A percentile compares a stretch with the other conserved stretches of the same genome.
Conservation (phyloP, 257 asterid species). For the Fraxinus anomala region DNA sequence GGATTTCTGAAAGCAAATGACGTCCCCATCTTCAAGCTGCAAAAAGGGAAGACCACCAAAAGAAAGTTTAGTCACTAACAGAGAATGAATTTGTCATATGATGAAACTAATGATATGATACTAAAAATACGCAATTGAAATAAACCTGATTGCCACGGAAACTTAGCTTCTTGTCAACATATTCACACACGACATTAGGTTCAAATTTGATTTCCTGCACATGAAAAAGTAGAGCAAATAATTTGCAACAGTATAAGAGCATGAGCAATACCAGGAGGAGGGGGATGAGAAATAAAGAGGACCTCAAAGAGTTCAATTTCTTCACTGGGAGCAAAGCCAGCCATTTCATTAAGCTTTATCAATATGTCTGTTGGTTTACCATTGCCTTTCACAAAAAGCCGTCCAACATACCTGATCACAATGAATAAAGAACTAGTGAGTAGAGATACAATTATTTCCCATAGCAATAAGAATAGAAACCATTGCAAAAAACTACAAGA, state of each 20-base stretch:
- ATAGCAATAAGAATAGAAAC: neutral
- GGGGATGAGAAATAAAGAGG: neutral
- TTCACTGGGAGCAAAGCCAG: constrained; percentile 70
- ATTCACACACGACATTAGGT: constrained; percentile 79
- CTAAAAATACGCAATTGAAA: constrained; percentile 2
- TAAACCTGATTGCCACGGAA: constrained; percentile 66
- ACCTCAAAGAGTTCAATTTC: constrained; percentile 86
- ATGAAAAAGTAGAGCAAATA: constrained; percentile 18
- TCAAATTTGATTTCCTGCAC: constrained; percentile 77
- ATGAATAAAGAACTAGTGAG: constrained; percentile 13
- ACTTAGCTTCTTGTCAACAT: constrained; percentile 54
- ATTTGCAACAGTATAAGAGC: neutral
- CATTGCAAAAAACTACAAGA: constrained; percentile 7
- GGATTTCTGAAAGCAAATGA: constrained; percentile 70
- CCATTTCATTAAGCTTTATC: constrained; percentile 65
- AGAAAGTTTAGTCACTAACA: constrained; percentile 11
- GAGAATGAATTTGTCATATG: constrained; percentile 1
- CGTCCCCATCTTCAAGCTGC: constrained; percentile 87
- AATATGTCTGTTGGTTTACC: constrained; percentile 67
- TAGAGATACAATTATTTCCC: constrained; percentile 12
- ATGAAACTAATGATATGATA: constrained; percentile 4
- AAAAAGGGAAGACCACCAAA: constrained; percentile 22
- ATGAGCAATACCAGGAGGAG: constrained; percentile 8
- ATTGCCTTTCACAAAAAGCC: constrained; percentile 64
- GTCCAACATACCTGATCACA: constrained; percentile 59